phyloP scores from a whole-genome alignment of 1,284 basidiomycete species.

The Sutorius eximius region DNA sequence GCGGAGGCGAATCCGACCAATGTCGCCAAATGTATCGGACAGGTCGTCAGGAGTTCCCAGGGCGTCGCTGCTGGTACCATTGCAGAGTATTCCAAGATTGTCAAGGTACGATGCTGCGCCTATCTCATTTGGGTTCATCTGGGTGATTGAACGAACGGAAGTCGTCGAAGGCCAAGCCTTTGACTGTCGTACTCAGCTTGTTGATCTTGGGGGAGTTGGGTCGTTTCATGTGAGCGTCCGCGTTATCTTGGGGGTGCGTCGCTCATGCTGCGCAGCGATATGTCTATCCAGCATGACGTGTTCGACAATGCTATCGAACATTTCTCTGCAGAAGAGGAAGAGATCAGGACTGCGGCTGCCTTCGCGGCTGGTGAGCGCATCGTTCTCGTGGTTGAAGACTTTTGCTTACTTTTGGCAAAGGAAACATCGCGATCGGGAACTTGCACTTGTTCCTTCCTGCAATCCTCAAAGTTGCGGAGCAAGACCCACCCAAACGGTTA shows the following conservation, averaged over 20 bases:
- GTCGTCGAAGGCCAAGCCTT: constrained; percentile 63
- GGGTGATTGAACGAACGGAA: constrained; percentile 39
- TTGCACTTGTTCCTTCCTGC: constrained; percentile 81
- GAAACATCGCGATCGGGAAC: constrained; percentile 94
- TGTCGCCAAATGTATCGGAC: constrained; percentile 81
- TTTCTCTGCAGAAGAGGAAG: constrained; percentile 78
- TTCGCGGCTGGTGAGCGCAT: constrained; percentile 76
- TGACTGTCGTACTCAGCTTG: constrained; percentile 77
- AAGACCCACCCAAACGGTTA: constrained; percentile 75
- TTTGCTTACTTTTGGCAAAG: constrained; percentile 39
- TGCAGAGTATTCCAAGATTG: constrained; percentile 74
- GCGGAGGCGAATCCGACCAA: constrained; percentile 61
- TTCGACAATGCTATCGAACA: constrained; percentile 74
- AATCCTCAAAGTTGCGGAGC: constrained; percentile 81
- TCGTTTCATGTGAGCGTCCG: constrained; percentile 67
- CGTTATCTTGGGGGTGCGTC: background rate
- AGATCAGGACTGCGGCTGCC: constrained; percentile 83
- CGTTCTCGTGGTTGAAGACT: background rate
- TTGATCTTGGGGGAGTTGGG: constrained; percentile 90
- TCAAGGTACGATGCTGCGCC: constrained; percentile 54
- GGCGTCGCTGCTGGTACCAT: constrained; percentile 77
- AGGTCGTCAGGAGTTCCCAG: constrained; percentile 70
- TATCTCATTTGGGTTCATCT: background rate
- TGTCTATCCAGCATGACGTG: constrained; percentile 73
- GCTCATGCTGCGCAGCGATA: constrained; percentile 57